Conservation (phyloP, 768 basidiomycete species). For the Sarcodon sp. region DNA sequence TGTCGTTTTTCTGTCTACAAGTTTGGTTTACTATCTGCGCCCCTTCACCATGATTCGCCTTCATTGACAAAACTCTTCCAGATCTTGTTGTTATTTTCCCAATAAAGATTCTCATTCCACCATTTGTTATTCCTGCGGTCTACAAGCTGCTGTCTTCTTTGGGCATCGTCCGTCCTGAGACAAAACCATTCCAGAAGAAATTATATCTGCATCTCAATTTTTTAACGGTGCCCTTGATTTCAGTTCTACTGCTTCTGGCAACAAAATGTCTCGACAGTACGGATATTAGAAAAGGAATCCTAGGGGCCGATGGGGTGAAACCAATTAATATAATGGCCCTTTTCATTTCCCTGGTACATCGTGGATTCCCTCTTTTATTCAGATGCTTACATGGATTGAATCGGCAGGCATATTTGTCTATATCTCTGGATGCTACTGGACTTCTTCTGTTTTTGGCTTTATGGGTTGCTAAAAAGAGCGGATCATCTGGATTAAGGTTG, state of each 20-base stretch:
- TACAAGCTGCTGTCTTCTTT: too few relatives aligned
- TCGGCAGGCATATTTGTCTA: slow-evolving; percentile 64
- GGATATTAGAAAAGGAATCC: slow-evolving; percentile 64
- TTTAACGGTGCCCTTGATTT: slow-evolving; percentile 16
- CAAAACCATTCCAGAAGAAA: background rate
- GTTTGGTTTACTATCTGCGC: slow-evolving; percentile 3
- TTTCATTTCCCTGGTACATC: slow-evolving; percentile 65
- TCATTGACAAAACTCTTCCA: slow-evolving; percentile 1
- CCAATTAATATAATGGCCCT: slow-evolving; percentile 91
- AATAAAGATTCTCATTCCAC: slow-evolving; percentile 8
- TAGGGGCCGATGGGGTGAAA: slow-evolving; percentile 66
- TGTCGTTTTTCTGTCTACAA: slow-evolving; percentile 15
- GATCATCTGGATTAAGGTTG: slow-evolving; percentile 55
- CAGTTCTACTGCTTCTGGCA: slow-evolving; percentile 17
- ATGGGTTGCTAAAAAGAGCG: slow-evolving; percentile 68
- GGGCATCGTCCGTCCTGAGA: background rate
- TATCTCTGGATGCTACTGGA: slow-evolving; percentile 85
- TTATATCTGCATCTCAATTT: slow-evolving; percentile 7
- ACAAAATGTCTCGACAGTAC: slow-evolving; percentile 14
- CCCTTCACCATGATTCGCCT: background rate
- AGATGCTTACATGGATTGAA: slow-evolving; percentile 9
- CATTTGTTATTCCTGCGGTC: too few relatives aligned
- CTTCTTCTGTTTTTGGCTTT: slow-evolving; percentile 79
- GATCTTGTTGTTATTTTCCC: slow-evolving; percentile 15
- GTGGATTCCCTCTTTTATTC: background rate